These are phyloP conservation scores for Colletotrichum australisinense DNA, from an alignment of 2,329 filamentous ascomycete genomes.

Conservation along the genomic window DNA sequence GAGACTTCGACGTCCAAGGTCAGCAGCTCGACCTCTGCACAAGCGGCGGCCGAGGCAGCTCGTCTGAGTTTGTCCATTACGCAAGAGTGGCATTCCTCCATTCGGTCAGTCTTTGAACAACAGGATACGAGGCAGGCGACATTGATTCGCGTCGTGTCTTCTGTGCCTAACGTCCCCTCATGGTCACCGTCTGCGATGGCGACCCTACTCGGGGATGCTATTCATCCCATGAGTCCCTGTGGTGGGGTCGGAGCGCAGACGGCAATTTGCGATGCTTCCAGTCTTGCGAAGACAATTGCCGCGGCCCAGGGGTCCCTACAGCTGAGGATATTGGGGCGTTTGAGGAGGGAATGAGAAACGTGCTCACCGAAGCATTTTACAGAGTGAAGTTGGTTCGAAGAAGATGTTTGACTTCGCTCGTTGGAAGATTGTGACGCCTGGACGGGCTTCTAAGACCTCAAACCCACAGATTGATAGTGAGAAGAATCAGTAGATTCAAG, in stretches of 20 bases:
- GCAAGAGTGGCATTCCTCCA: conserved; percentile 53
- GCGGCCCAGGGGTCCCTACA: not conserved
- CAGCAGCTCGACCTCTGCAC: not conserved
- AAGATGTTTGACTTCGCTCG: conserved; percentile 16
- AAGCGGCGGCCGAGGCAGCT: not conserved
- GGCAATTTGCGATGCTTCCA: conserved; percentile 9
- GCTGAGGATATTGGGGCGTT: not conserved
- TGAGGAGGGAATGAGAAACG: conserved; percentile 10
- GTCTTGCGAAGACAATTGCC: not conserved
- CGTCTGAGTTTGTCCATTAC: conserved; percentile 48
- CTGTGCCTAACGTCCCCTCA: conserved; percentile 68
- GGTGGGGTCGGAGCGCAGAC: conserved; percentile 58
- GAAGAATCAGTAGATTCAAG: too few relatives aligned
- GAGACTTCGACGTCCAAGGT: conserved; percentile 4
- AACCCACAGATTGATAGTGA: not conserved
- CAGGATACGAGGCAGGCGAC: conserved; percentile 68
- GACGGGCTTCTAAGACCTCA: not conserved
- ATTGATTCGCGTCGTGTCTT: conserved; percentile 76
- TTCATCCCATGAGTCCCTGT: conserved; percentile 68
- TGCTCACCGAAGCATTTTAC: conserved; percentile 1
- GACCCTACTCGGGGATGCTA: conserved; percentile 69
- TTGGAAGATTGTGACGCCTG: conserved; percentile 2
- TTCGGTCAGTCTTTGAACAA: conserved; percentile 68
- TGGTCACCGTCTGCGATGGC: conserved; percentile 70
- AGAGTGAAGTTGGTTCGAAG: conserved; percentile 15